Evolutionary conservation across 495 filamentous ascomycete genomes (phyloP).

Genomic region (Ramalina intermedia): DNA sequence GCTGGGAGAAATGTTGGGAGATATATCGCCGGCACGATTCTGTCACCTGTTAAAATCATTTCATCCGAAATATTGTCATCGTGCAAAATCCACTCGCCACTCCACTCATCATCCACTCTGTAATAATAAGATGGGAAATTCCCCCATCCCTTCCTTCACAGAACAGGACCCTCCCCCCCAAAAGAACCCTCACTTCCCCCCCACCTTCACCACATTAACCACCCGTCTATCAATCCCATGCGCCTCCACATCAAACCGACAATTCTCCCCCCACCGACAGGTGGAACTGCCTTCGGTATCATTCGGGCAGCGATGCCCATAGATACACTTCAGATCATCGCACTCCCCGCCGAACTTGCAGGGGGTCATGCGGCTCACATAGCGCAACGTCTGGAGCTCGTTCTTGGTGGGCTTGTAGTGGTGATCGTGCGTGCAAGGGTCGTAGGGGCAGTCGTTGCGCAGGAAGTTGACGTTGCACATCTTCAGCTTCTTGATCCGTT

Average conservation of each 20-base stretch:
- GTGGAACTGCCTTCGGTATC: slow-evolving; percentile 27
- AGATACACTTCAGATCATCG: slow-evolving; percentile 65
- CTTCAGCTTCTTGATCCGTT: slow-evolving; percentile 52
- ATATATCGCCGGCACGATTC: too few species aligned
- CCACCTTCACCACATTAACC: slow-evolving; percentile 39
- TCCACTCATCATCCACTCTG: too few species aligned
- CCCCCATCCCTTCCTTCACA: too few species aligned
- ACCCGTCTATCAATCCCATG: slow-evolving; percentile 39
- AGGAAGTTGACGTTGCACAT: slow-evolving; percentile 79
- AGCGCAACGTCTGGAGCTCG: slow-evolving; percentile 52
- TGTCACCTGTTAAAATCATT: too few species aligned
- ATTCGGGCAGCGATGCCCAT: slow-evolving; percentile 46
- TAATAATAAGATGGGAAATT: too few species aligned
- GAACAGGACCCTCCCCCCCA: too few species aligned
- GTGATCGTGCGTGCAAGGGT: slow-evolving; percentile 64
- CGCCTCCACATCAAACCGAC: slow-evolving; percentile 33
- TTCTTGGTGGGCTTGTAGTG: slow-evolving; percentile 50
- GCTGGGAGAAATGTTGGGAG: too few species aligned
- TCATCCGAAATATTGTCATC: too few species aligned
- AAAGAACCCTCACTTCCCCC: slow-evolving; percentile 9
- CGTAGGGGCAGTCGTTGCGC: slow-evolving; percentile 55
- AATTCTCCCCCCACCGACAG: slow-evolving; percentile 36
- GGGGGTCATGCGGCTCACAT: slow-evolving; percentile 64
- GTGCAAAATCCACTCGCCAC: too few species aligned
- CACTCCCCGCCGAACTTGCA: slow-evolving; percentile 63